Evolutionary conservation across 768 basidiomycete species (phyloP).

Genomic region (Lentinula boryana): DNA sequence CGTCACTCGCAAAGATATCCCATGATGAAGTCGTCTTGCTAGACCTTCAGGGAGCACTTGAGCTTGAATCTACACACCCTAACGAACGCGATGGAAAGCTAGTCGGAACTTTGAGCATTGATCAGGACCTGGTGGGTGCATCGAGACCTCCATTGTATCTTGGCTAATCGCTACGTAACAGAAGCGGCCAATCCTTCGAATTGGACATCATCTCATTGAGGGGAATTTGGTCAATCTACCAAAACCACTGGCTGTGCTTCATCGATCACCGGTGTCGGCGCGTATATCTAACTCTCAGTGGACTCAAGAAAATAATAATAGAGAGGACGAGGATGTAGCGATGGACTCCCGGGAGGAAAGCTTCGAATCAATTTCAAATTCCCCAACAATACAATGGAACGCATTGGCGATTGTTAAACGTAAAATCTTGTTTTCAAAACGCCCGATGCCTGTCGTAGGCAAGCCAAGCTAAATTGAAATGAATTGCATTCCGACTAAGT

Average conservation of each 20-base stretch:
- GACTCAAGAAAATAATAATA: constrained; percentile 14
- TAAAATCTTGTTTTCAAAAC: constrained; percentile 79
- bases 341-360: constrained; percentile 11
- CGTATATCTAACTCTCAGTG: constrained; percentile 2
- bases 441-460: constrained; percentile 68
- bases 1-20: constrained; percentile 65
- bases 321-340: neutral
- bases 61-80: constrained; percentile 50
- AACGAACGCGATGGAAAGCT: constrained; percentile 59
- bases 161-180: constrained; percentile 17
- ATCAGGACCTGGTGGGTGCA: constrained; percentile 46
- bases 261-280: constrained; percentile 27
- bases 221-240: constrained; percentile 72
- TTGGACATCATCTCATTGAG: constrained; percentile 89
- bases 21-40: constrained; percentile 77
- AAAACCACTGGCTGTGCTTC: constrained; percentile 79
- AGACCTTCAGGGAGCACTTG: constrained; percentile 82
- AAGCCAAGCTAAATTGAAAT: neutral
- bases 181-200: constrained; percentile 73
- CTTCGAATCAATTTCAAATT: constrained; percentile 3
- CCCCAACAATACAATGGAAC: constrained; percentile 38
- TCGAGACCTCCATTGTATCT: no score
- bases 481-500: no score
- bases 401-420: constrained; percentile 68
- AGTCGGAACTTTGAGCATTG: constrained; percentile 73